Evolutionary conservation across 352 stramenopile species (phyloP).

Genomic region (Phytophthora vignae): DNA sequence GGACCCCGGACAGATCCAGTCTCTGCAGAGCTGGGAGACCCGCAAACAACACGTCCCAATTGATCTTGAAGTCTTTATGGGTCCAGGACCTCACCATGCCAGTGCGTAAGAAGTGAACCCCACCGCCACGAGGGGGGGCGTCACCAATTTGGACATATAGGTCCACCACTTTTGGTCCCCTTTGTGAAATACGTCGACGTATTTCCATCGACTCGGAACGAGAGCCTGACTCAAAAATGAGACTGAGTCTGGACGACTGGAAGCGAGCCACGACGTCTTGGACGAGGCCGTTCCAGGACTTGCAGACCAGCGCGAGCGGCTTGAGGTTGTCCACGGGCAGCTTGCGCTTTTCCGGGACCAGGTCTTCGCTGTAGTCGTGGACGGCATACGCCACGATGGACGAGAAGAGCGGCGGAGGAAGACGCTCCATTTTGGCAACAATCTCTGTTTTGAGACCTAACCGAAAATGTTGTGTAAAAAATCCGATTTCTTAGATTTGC

Average conservation of each 20-base stretch:
- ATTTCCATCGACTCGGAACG: constrained; percentile 27
- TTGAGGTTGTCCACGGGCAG: constrained; percentile 14
- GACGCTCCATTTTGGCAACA: constrained; percentile 13
- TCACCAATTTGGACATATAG: constrained; percentile 42
- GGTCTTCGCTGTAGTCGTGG: constrained; percentile 25
- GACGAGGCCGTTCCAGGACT: constrained; percentile 30
- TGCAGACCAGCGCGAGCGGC: constrained; percentile 36
- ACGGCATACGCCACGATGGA: constrained; percentile 41
- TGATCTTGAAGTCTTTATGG: constrained; percentile 24
- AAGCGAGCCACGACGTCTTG: constrained; percentile 28
- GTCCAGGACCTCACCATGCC: neutral
- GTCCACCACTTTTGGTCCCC: constrained; percentile 34
- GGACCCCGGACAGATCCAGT: constrained; percentile 41
- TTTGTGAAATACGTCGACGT: constrained; percentile 18
- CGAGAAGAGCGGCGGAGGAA: constrained; percentile 38
- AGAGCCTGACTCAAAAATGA: constrained; percentile 25
- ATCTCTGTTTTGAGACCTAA: neutral
- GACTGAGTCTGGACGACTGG: constrained; percentile 20
- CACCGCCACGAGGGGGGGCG: neutral
- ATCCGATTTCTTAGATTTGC: neutral
- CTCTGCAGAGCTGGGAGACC: constrained; percentile 30
- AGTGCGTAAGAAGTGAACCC: neutral
- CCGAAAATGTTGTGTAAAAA: too few species aligned
- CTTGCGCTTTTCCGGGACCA: constrained; percentile 6
- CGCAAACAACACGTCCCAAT: constrained; percentile 37